Base-by-base conservation (phyloP, 2,329 filamentous ascomycete genomes). In the Drechslerella coelobrocha region DNA sequence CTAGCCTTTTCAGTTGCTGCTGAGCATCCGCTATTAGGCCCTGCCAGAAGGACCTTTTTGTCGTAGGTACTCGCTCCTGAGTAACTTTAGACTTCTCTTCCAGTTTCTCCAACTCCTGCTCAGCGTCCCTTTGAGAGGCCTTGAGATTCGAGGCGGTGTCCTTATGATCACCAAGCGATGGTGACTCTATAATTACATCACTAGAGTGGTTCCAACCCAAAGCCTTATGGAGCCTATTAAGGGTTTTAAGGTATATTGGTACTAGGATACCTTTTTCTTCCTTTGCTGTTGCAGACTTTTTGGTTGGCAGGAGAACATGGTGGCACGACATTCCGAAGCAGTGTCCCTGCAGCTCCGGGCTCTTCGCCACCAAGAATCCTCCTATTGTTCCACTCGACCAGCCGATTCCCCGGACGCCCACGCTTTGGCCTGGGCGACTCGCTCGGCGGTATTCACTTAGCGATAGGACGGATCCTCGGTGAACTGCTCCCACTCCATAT, bases 261-360 rank as follows among this genome's bases (percentile, higher is more conserved):
- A 62, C 26, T 29, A 24, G 41, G n/a, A 37, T 48, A 26, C 19
- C 23, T 34, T 24, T 19, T 34, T 48, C 31, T 45, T 48, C 39
- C 48, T 55, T 21, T 9, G 21, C n/a, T 9, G 17, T 50, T 21
- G 41, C 14, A 8, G 19, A 54, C 29, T 23, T 39, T 27, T 54
- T 62, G 1, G 59, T 62, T 24, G 50, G 59, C 24, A 62, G 12
- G 9, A 62, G 51, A 19, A 55, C 41, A 19, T 62, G 59, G 27
- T 62, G 59, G 27, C 41, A 62, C 5, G 59, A 54, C 19, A 62
- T 9, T 34, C 50, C 41, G n/a, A 54, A 62, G n/a, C 34, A 56
- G 27, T 56, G 34, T 27, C 34, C 34, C 21, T 29, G 34, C 37
- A 45, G 14, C 17, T 56, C 34, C 12, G 52, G 52, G 37, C 45